Percentiles rank a stretch among this genome's conserved stretches.
phyloP scores from a whole-genome alignment of 441 rosid species.

The Populus trichocarpa region DNA sequence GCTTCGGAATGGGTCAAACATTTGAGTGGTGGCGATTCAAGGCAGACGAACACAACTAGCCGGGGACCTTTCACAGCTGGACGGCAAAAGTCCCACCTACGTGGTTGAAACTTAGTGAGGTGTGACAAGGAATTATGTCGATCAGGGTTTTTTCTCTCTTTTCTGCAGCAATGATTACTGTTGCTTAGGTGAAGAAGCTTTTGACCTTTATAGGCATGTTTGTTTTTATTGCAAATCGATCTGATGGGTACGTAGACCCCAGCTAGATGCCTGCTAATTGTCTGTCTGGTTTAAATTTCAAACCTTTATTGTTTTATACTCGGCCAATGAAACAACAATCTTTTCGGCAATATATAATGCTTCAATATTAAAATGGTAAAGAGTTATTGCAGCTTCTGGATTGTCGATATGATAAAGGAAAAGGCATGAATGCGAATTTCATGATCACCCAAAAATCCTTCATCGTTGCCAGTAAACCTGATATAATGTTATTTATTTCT shows the following conservation, averaged over 20 bases:
- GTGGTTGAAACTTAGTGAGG: slow-evolving; percentile 23
- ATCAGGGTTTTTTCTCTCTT: slow-evolving; percentile 23
- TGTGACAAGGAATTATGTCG: slow-evolving; percentile 11
- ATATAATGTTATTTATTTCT: too few relatives aligned
- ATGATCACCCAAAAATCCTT: too few relatives aligned
- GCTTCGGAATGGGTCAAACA: neutral
- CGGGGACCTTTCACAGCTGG: slow-evolving; percentile 20
- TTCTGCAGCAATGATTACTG: neutral
- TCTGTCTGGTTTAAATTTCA: slow-evolving; percentile 29
- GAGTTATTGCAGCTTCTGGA: too few relatives aligned
- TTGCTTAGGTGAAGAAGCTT: slow-evolving; percentile 29
- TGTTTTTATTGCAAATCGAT: slow-evolving; percentile 6
- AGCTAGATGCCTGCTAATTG: neutral
- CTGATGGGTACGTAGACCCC: slow-evolving; percentile 21
- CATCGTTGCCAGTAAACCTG: too few relatives aligned
- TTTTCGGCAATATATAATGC: neutral
- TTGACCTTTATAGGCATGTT: slow-evolving; percentile 9
- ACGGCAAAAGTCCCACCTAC: slow-evolving; percentile 24
- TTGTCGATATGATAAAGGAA: too few relatives aligned
- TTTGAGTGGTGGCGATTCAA: slow-evolving; percentile 3
- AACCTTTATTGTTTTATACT: neutral
- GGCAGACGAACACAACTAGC: neutral
- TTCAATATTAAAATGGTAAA: neutral
- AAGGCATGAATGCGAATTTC: too few relatives aligned
- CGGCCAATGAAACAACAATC: neutral